Evolutionary conservation across 2,329 filamentous ascomycete species (phyloP).

Genomic region (Amylocarpus encephaloides): DNA sequence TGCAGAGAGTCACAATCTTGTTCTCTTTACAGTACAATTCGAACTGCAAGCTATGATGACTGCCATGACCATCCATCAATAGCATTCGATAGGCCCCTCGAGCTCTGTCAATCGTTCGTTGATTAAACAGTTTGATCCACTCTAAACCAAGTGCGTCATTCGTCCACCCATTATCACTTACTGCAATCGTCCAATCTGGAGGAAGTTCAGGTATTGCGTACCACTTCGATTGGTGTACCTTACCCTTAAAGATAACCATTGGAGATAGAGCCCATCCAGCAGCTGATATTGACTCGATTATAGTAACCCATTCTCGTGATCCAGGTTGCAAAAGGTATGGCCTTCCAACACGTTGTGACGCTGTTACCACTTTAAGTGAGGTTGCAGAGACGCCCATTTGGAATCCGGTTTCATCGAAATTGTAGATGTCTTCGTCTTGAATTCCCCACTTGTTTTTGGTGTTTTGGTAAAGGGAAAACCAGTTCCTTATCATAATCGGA

Average conservation of each 20-base stretch:
- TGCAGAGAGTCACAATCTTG: constrained; percentile 32
- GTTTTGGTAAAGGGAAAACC: constrained; percentile 16
- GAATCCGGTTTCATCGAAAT: constrained; percentile 25
- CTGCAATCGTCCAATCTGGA: constrained; percentile 28
- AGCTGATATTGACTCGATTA: constrained; percentile 23
- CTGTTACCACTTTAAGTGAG: too few species aligned
- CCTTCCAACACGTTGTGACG: too few species aligned
- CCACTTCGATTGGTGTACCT: constrained; percentile 19
- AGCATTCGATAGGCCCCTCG: constrained; percentile 31
- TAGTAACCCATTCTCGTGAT: constrained; percentile 24
- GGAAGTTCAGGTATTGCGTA: too few species aligned
- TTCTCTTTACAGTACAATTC: constrained; percentile 31
- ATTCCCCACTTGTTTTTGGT: constrained; percentile 17
- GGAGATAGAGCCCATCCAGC: constrained; percentile 20
- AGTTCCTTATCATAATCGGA: constrained; percentile 14
- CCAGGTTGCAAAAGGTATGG: too few species aligned
- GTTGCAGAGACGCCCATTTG: too few species aligned
- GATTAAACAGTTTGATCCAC: constrained; percentile 35
- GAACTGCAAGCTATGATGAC: too few species aligned
- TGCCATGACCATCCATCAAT: constrained; percentile 35
- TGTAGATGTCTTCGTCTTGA: constrained; percentile 18
- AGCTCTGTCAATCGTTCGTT: constrained; percentile 23
- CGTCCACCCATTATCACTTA: constrained; percentile 32
- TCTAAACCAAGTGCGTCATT: constrained; percentile 31
- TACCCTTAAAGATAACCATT: constrained; percentile 25